Percentiles rank a stretch among this genome's conserved stretches.
These are phyloP conservation scores for Tritrichomonas musculus DNA, from an alignment of 208 protist species.

Conservation along the genomic window DNA sequence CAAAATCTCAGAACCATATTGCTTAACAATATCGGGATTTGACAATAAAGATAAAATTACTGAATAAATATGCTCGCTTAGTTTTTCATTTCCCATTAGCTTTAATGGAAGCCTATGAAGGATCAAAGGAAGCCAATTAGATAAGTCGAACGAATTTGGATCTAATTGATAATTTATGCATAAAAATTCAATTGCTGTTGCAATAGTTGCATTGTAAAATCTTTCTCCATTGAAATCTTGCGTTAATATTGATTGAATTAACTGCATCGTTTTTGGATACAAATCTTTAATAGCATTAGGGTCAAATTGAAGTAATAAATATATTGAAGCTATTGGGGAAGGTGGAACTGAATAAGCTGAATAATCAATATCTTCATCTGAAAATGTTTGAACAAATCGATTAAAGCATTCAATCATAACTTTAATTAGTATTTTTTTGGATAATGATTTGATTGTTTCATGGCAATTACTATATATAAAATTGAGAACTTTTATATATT, in stretches of 20 bases:
- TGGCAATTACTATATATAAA: neutral
- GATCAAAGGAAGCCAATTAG: neutral
- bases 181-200: neutral
- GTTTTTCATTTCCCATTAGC: neutral
- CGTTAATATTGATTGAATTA: neutral
- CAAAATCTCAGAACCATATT: neutral
- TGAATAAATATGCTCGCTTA: neutral
- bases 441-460: neutral
- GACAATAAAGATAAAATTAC: neutral
- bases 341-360: neutral
- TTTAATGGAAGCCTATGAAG: neutral
- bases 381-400: neutral
- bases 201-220: neutral
- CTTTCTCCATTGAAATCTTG: neutral
- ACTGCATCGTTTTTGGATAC: neutral
- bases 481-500: neutral
- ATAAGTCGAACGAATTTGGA: neutral
- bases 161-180: neutral
- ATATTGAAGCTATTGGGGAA: neutral
- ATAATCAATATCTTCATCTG: neutral
- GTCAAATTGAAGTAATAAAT: neutral
- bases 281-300: neutral
- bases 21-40: neutral
- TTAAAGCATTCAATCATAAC: neutral
- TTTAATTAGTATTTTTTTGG: neutral